Conservation (phyloP, 768 basidiomycete species). For the Mycena alexandri region DNA sequence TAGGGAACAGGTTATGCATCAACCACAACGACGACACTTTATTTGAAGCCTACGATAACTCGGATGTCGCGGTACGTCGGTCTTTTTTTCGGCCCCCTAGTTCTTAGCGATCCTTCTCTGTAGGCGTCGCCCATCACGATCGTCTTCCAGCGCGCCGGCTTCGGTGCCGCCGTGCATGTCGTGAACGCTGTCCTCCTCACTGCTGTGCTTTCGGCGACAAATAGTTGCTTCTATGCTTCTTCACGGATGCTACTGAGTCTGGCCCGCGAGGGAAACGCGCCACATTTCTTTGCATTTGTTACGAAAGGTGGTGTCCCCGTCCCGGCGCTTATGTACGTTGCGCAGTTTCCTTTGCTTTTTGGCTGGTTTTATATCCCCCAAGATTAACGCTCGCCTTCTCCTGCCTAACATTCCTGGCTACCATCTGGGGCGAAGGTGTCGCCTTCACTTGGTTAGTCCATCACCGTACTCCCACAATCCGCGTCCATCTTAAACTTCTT, state of each 20-base stretch:
- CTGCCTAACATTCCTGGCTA: constrained; percentile 66
- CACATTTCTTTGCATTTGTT: constrained; percentile 72
- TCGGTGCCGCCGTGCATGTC: constrained; percentile 71
- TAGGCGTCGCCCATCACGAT: constrained; percentile 72
- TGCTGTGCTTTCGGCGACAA: constrained; percentile 73
- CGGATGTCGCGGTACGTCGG: constrained; percentile 61
- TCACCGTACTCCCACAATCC: neutral
- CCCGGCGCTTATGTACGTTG: constrained; percentile 63
- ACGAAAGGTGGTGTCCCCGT: constrained; percentile 75
- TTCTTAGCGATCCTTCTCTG: neutral
- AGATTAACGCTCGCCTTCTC: constrained; percentile 64
- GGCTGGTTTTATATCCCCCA: no score
- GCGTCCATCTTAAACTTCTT: neutral
- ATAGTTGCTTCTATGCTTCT: constrained; percentile 75
- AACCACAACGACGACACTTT: constrained; percentile 63
- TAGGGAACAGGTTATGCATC: constrained; percentile 57
- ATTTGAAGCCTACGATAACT: constrained; percentile 23
- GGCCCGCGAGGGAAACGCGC: constrained; percentile 76
- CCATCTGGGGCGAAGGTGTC: constrained; percentile 68
- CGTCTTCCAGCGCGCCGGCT: constrained; percentile 71
- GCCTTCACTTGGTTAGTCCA: constrained; percentile 61
- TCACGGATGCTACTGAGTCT: constrained; percentile 72
- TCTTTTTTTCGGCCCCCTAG: constrained; percentile 50
- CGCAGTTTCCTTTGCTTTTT: neutral
- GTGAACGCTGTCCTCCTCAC: constrained; percentile 78